A percentile compares a stretch with the other conserved stretches of the same genome.
These are phyloP conservation scores for Apiosordaria backusii DNA, from an alignment of 495 filamentous ascomycete genomes.

Conservation along the genomic window DNA sequence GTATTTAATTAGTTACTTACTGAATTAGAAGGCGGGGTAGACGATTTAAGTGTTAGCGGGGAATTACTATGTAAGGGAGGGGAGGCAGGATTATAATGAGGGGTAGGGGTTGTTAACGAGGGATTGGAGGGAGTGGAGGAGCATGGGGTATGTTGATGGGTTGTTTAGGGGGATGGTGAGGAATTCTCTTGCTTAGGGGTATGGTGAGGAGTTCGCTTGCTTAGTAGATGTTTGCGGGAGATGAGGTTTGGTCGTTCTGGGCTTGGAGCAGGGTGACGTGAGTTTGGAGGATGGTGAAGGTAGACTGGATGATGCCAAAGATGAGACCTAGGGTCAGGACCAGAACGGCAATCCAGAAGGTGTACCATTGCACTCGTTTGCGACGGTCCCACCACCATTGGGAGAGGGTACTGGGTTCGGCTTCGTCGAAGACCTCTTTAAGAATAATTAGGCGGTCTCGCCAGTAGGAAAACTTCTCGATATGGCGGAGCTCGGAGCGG, in stretches of 20 bases:
- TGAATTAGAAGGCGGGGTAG: conserved; percentile 54
- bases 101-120: conserved; percentile 49
- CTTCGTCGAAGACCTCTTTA: conserved; percentile 51
- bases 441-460: conserved; percentile 49
- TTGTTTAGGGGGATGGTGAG: conserved; percentile 43
- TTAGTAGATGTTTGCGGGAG: too few species aligned
- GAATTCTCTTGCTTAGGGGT: conserved; percentile 30
- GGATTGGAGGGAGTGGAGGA: conserved; percentile 49
- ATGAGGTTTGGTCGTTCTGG: background rate
- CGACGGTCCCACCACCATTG: conserved; percentile 54
- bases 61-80: conserved; percentile 56
- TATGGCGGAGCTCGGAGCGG: background rate
- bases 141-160: conserved; percentile 39
- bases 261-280: background rate
- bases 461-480: conserved; percentile 50
- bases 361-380: conserved; percentile 51
- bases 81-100: conserved; percentile 55
- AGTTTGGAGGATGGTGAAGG: background rate
- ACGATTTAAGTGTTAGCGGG: conserved; percentile 58
- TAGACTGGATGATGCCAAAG: conserved; percentile 47
- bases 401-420: conserved; percentile 39
- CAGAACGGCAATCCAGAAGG: conserved; percentile 45
- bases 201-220: too few species aligned
- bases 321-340: conserved; percentile 48
- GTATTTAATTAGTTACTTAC: conserved; percentile 52